Evolutionary conservation across 495 filamentous ascomycete species (phyloP), one percentile per base, ranked within the genome.

Genomic region (Penicillium goetzii): DNA sequence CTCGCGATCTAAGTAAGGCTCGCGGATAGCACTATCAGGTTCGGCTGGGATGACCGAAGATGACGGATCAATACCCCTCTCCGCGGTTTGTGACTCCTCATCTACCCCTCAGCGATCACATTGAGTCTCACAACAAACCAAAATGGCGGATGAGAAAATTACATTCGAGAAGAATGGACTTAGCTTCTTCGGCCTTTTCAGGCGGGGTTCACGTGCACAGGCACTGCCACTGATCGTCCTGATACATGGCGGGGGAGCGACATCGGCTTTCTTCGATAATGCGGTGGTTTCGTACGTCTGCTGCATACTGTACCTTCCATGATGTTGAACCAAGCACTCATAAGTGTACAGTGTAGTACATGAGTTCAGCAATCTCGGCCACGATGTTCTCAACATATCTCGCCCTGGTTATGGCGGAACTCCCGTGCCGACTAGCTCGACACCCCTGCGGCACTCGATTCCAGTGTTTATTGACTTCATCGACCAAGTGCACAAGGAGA

Each of bases 181-280:
- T 12, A n/a, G 8, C 9, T 36, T 55, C 33, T 55, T 21, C n/a
- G 52, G 52, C 32, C 52, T 55, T 38, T 38, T 34, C 33, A 15
- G 32, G 15, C 52, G 28, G n/a, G 52, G 52, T 33, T 34, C 52
- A 25, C n/a, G 32, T 12, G 21, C 52, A 38, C n/a, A 55, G 30
- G 52, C n/a, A 38, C 17, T 55, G n/a, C 52, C 52, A 21, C 12
- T 55, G 32, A 34, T 55, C 28, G 52, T 55, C 33, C 52, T 55
- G 15, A 33, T 55, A 10, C 52, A 55, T 9, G 52, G 52, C 32
- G 52, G 52, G 52, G 52, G 52, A 55, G 52, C 52, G n/a, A 55
- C 52, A 23, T 34, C 52, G 30, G 52, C 52, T 2, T 55, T 34
- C 21, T 55, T 55, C 21, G 52, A 55, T 38, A 55, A 55, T n/a